These are phyloP conservation scores for Davidsoniella neocaledoniae DNA, from an alignment of 2,329 filamentous ascomycete genomes.

Conservation along the genomic window DNA sequence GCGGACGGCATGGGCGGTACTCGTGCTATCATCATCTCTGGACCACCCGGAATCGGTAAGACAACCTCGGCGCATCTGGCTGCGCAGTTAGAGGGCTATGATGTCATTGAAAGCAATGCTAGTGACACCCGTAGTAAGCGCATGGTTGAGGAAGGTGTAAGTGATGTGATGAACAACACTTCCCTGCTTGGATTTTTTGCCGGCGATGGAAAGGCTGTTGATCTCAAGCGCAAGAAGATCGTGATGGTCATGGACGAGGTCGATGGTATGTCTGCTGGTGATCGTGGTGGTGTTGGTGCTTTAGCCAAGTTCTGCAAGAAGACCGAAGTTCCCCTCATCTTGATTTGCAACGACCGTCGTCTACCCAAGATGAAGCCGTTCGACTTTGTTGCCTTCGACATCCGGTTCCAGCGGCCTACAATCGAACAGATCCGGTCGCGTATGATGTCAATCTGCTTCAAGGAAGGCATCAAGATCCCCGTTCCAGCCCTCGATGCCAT, in stretches of 20 bases:
- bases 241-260: slow-evolving; percentile 98
- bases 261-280: slow-evolving; percentile 94
- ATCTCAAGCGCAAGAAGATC: slow-evolving; percentile 74
- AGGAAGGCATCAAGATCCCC: slow-evolving; percentile 77
- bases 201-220: slow-evolving; percentile 63
- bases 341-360: slow-evolving; percentile 92
- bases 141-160: slow-evolving; percentile 74
- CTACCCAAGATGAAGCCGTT: slow-evolving; percentile 98
- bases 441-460: slow-evolving; percentile 87
- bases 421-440: slow-evolving; percentile 80
- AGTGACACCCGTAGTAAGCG: slow-evolving; percentile 95
- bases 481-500: slow-evolving; percentile 73
- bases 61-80: slow-evolving; percentile 92
- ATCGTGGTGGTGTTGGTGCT: slow-evolving; percentile 87
- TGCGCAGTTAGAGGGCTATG: slow-evolving; percentile 81
- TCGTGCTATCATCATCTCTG: slow-evolving; percentile 86
- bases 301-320: slow-evolving; percentile 91
- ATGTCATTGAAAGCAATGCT: slow-evolving; percentile 87
- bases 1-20: slow-evolving; percentile 69
- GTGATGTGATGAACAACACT: slow-evolving; percentile 82
- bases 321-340: slow-evolving; percentile 82
- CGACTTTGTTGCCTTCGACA: slow-evolving; percentile 66
- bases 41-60: slow-evolving; percentile 91
- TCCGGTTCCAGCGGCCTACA: slow-evolving; percentile 78
- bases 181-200: slow-evolving; percentile 86